A percentile compares a stretch with the other conserved stretches of the same genome.
Evolutionary conservation across 139 green algal genomes (phyloP).

Genomic region (Chlamydomonas eustigma): DNA sequence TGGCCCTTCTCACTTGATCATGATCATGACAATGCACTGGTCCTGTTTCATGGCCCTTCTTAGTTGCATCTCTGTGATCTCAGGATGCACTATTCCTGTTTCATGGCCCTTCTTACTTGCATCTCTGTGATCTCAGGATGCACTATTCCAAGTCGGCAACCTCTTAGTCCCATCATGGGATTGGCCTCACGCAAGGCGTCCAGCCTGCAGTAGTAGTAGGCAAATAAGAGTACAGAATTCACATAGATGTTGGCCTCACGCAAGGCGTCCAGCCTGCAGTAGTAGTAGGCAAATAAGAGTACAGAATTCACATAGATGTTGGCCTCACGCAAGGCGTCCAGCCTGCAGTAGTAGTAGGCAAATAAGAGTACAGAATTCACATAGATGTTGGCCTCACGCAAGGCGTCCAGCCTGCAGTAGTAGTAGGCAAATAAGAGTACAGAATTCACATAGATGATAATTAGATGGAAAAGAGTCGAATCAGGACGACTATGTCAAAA

Average conservation of each 20-base stretch:
- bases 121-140: slow-evolving; percentile 81
- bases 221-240: neutral
- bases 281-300: too few relatives aligned
- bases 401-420: neutral
- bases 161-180: slow-evolving; percentile 68
- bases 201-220: neutral
- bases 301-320: too few relatives aligned
- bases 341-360: too few relatives aligned
- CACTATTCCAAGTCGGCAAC: slow-evolving; percentile 83
- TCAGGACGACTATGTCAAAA: too few relatives aligned
- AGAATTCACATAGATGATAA: too few relatives aligned
- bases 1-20: neutral
- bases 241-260: neutral
- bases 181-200: slow-evolving; percentile 31
- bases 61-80: neutral
- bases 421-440: too few relatives aligned
- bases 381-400: too few relatives aligned
- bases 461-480: too few relatives aligned
- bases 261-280: too few relatives aligned
- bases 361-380: too few relatives aligned
- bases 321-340: too few relatives aligned
- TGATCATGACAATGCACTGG: neutral
- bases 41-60: neutral
- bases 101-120: slow-evolving; percentile 14
- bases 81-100: neutral